phyloP scores from a whole-genome alignment of 441 rosid genomes.

The Raphanus hybrid region DNA sequence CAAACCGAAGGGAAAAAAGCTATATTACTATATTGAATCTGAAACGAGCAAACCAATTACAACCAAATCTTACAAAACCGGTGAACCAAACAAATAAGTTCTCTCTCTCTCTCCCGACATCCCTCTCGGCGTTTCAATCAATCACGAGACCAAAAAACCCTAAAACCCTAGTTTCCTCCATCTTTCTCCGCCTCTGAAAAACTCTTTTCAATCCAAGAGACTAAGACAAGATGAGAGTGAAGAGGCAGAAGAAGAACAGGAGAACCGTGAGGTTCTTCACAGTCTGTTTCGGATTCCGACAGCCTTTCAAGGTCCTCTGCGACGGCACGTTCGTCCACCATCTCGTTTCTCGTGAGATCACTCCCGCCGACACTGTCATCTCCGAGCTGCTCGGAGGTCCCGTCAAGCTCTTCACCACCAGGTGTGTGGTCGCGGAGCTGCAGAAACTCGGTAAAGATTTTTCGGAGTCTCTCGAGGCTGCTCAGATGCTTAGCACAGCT shows the following conservation, averaged over 20 bases:
- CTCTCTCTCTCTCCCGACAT: constrained; percentile 1
- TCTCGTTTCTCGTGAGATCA: constrained; percentile 55
- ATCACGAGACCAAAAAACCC: neutral
- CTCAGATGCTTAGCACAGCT: constrained; percentile 60
- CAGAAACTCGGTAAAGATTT: constrained; percentile 67
- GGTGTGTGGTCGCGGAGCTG: constrained; percentile 86
- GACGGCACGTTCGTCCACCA: constrained; percentile 89
- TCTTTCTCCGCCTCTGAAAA: constrained; percentile 18
- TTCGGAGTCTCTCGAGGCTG: constrained; percentile 62
- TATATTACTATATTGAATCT: neutral
- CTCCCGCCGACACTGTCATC: constrained; percentile 73
- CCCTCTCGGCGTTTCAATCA: neutral
- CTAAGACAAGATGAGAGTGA: constrained; percentile 59
- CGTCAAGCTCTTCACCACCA: constrained; percentile 88
- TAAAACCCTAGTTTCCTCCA: constrained; percentile 19
- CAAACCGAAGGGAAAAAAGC: neutral
- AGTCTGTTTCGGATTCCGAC: constrained; percentile 75
- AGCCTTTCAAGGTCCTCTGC: constrained; percentile 78
- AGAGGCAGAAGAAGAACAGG: constrained; percentile 83
- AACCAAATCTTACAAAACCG: neutral
- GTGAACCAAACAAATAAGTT: constrained; percentile 16
- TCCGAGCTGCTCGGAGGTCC: constrained; percentile 67
- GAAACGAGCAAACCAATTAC: neutral
- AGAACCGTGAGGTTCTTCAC: constrained; percentile 75
- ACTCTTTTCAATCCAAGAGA: constrained; percentile 14